These are phyloP conservation scores for Lodderomyces beijingensis DNA, from an alignment of 1,139 yeast genomes.

Conservation along the genomic window DNA sequence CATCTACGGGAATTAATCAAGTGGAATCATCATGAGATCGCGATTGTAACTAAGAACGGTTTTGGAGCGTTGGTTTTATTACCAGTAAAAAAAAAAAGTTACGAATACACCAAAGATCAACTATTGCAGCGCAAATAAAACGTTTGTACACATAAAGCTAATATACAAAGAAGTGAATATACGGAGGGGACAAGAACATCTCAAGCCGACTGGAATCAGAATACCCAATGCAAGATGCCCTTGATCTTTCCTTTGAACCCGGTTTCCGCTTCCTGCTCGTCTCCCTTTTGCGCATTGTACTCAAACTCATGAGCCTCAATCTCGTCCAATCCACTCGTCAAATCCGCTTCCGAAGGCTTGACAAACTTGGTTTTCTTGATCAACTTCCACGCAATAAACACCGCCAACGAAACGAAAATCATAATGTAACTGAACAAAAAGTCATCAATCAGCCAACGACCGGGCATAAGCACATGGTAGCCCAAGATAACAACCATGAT, in stretches of 20 bases:
- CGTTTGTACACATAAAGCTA: no score
- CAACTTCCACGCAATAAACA: conserved; percentile 31
- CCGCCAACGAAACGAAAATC: conserved; percentile 26
- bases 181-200: no score
- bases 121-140: no score
- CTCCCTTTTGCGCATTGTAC: conserved; percentile 24
- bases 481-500: conserved; percentile 38
- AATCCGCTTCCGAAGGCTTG: conserved; percentile 31
- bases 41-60: no score
- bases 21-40: no score
- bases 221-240: conserved; percentile 3
- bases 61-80: no score
- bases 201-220: no score
- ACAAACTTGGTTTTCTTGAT: conserved; percentile 21
- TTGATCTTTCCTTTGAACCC: conserved; percentile 1
- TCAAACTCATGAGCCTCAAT: conserved; percentile 40
- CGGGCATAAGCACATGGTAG: conserved; percentile 33
- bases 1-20: no score
- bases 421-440: conserved; percentile 42
- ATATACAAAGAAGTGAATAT: no score
- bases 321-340: conserved; percentile 29
- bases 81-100: no score
- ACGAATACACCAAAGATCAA: no score
- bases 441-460: conserved; percentile 26
- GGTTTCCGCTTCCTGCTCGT: conserved; percentile 2